These are phyloP conservation scores for Kuraishia floccosa DNA, from an alignment of 805 yeast genomes.

Conservation along the genomic window DNA sequence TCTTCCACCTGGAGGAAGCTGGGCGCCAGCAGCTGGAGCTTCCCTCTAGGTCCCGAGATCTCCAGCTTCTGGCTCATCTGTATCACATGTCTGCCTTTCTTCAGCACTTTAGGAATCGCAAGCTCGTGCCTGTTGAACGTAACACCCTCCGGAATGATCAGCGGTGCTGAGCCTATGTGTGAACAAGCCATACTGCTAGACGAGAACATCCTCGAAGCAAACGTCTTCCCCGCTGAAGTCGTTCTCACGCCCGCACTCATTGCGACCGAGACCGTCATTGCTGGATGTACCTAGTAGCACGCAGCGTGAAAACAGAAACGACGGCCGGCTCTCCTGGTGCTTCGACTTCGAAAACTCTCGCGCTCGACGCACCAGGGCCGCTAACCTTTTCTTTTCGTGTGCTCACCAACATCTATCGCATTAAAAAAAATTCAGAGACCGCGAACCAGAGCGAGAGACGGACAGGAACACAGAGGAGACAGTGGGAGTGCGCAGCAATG, in stretches of 20 bases:
- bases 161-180: constrained; percentile 75
- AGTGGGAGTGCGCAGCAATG: constrained; percentile 38
- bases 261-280: no score
- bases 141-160: constrained; percentile 56
- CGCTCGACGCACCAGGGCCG: no score
- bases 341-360: no score
- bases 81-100: constrained; percentile 54
- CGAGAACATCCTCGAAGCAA: constrained; percentile 12
- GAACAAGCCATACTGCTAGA: constrained; percentile 25
- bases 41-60: constrained; percentile 73
- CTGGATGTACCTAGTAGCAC: no score
- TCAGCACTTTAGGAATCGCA: constrained; percentile 44
- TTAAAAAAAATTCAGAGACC: no score
- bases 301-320: no score
- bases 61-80: constrained; percentile 46
- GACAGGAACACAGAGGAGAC: background rate
- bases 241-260: no score
- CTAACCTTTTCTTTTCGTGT: no score
- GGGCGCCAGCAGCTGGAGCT: constrained; percentile 53
- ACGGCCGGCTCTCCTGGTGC: no score
- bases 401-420: no score
- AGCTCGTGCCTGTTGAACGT: constrained; percentile 32
- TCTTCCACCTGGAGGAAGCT: constrained; percentile 44
- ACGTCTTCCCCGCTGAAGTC: no score
- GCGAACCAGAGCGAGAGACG: background rate